Conservation (phyloP, 306 rosid species). For the Medicago lupulina region DNA sequence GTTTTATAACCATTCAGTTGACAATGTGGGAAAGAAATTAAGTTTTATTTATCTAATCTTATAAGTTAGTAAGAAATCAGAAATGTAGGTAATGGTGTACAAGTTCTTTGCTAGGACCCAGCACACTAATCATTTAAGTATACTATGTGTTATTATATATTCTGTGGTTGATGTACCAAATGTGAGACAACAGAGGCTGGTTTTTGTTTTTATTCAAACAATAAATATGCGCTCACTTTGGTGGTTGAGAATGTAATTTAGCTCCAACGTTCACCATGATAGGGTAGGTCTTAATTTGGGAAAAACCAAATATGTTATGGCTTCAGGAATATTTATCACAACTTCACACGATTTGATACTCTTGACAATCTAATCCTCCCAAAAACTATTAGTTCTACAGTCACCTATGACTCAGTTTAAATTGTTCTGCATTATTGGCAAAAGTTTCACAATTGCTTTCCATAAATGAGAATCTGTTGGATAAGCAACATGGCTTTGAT, state of each 20-base stretch:
- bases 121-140: not conserved
- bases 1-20: no score
- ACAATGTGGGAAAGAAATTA: not conserved
- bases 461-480: no score
- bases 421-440: no score
- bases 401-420: no score
- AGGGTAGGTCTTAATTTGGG: no score
- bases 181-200: not conserved
- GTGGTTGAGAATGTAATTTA: not conserved
- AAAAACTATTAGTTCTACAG: no score
- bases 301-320: no score
- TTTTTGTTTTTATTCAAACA: not conserved
- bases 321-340: no score
- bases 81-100: not conserved
- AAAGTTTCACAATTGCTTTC: no score
- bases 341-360: no score
- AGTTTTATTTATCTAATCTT: not conserved
- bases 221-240: not conserved
- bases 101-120: conserved; percentile 2
- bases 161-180: not conserved
- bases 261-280: not conserved
- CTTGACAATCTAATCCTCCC: no score
- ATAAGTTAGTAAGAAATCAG: not conserved
- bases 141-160: not conserved
- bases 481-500: no score